Evolutionary conservation across 768 basidiomycete species (phyloP), one percentile per base, ranked within the genome.

Genomic region (Infundibulicybe gibba): DNA sequence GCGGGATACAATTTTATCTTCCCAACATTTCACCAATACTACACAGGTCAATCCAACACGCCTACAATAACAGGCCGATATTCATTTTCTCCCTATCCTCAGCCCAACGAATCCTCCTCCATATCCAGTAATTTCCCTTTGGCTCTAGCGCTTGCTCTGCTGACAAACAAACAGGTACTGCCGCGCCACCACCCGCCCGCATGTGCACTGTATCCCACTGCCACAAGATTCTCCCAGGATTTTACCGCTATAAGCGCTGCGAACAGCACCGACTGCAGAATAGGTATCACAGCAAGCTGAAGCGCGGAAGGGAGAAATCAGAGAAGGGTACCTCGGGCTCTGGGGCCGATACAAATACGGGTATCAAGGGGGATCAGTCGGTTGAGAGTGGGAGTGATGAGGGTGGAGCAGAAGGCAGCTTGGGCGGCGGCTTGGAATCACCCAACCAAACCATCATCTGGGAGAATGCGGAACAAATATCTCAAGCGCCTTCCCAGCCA

Each of bases 121-220:
- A 8, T 8, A 32, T n/a, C 15, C 31, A n/a, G 41, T 12, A 17
- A 21, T n/a, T 16, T 41, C 20, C 38, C 52, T 19, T 33, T 47
- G 31, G 25, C 25, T 25, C 25, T 8, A 25, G 25, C 25, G 25
- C 25, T 25, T 25, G 8, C 25, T 25, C 25, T 3, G 25, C 25
- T 25, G 25, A 25, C 25, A 25, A 3, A 25, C 25, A 25, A 3
- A 8, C 25, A 25, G 25, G 25, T 25, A 25, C 25, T 8, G 25
- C 25, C 4, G 4, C 25, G 25, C 49, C 56, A 34, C 60, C 66
- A 9, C 66, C 72, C 3, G 60, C 68, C 5, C 74, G 76, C 12
- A 76, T 80, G 72, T 79, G 78, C 52, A 80, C 75, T 5, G 77
- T 81, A 16, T 78, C 76, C 20, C 79, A 80, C 53, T 81, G 79